These are phyloP conservation scores for Crithidia fasciculata DNA, from an alignment of 208 protist genomes.

Conservation along the genomic window DNA sequence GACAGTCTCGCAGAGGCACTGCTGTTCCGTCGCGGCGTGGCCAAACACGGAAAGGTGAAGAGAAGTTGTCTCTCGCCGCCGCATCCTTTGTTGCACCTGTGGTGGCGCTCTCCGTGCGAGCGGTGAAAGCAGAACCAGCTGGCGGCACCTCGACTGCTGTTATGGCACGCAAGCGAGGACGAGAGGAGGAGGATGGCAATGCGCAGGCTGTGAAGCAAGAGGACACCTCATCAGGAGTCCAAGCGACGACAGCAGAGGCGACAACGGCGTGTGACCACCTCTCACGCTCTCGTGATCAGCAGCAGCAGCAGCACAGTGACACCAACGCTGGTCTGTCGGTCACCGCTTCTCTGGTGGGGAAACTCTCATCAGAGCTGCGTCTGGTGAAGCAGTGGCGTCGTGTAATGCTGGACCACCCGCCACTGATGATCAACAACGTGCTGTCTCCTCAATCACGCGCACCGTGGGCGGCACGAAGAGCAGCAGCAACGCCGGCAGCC, in stretches of 20 bases:
- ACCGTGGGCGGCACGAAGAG: background rate
- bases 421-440: slow-evolving; percentile 22
- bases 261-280: too few relatives aligned
- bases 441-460: slow-evolving; percentile 13
- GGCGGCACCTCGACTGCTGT: background rate
- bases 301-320: background rate
- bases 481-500: too few relatives aligned
- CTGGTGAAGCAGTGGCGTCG: slow-evolving; percentile 34
- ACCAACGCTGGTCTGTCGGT: background rate
- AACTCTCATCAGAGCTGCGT: slow-evolving; percentile 17
- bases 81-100: too few relatives aligned
- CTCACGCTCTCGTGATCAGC: too few relatives aligned
- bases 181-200: background rate
- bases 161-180: background rate
- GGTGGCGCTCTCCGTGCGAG: background rate
- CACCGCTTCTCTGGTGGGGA: slow-evolving; percentile 3
- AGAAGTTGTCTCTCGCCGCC: too few relatives aligned
- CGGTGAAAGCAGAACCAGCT: background rate
- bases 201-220: background rate
- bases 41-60: background rate
- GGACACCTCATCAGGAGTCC: background rate
- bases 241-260: too few relatives aligned
- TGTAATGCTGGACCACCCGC: slow-evolving; percentile 15
- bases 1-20: background rate
- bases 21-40: background rate